Evolutionary conservation across 1,139 yeast genomes (phyloP).

Genomic region (Yamadazyma blattariae): DNA sequence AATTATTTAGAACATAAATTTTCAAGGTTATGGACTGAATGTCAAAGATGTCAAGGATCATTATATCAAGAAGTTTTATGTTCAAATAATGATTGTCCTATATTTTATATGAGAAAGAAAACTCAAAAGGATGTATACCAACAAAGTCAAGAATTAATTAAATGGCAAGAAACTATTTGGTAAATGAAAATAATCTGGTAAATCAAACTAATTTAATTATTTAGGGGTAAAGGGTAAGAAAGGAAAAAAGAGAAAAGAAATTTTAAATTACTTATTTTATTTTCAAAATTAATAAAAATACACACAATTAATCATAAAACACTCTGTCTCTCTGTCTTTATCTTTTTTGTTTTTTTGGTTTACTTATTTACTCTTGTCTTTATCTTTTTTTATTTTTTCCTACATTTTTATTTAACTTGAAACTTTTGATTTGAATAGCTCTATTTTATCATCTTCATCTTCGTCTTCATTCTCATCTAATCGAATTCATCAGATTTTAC

Average conservation of each 20-base stretch:
- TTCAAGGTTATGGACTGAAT: constrained; percentile 94
- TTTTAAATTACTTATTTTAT: neutral
- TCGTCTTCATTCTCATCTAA: neutral
- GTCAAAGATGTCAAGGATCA: constrained; percentile 97
- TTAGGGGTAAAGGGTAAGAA: neutral
- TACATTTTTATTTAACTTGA: no score
- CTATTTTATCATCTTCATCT: no score
- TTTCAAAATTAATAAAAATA: neutral
- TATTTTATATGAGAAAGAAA: constrained; percentile 94
- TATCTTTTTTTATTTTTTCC: neutral
- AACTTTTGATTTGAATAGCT: no score
- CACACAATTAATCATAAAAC: constrained; percentile 1
- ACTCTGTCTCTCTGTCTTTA: neutral
- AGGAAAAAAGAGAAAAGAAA: no score
- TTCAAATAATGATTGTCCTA: constrained; percentile 94
- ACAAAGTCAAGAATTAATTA: constrained; percentile 66
- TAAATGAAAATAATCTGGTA: constrained; percentile 14
- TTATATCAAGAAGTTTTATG: constrained; percentile 94
- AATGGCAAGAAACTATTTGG: constrained; percentile 69
- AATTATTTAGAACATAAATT: constrained; percentile 80
- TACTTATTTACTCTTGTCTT: no score
- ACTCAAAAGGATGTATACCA: constrained; percentile 82
- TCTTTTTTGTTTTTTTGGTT: neutral
- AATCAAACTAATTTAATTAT: neutral
- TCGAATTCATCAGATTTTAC: neutral